Base-by-base conservation (phyloP, 257 asterid genomes). In the Fraxinus pennsylvanica region DNA sequence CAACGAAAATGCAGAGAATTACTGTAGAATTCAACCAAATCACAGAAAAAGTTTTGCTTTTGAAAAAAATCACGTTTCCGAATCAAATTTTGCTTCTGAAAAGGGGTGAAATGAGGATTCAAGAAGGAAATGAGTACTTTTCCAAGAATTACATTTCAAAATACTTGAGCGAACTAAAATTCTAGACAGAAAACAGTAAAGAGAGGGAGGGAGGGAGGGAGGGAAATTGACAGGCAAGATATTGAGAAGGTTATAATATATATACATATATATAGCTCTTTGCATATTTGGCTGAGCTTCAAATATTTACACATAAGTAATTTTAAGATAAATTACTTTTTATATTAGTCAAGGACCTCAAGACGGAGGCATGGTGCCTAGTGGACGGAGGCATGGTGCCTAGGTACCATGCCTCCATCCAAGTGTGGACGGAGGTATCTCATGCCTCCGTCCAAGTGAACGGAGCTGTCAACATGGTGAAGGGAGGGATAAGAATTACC, bases 101-200 rank as follows among this genome's bases (percentile, higher is more conserved):
- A 39, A 78, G 74, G 45, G 76, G 38, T 74, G 52, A 67, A 81
- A 29, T 50, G 80, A 75, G 71, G 79, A 74, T 76, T 77, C 74
- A 50, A 66, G 80, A 81, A 57, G 69, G 65, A 73, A 72, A 30
- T 0, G 22, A 21, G 57, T 71, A 74, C 77, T 61, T 70, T 78
- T 77, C 73, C 68, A 47, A 9, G 32, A 47, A 68, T 73, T 39
- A 68, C 65, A 67, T 78, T 65, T 12, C 82, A 76, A 63, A 74
- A 77, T 25, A 80, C 66, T 73, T 38, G 29, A 21, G 33, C 33
- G 10, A 22, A 25, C 69, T 35, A 63, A 27, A 25, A 63, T 25
- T 63, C 33, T 27, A 63, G 69, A 63, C 7, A 27, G 5, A 75
- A 27, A 76, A 73, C 30, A 9, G 27, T 41, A 12, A 72, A 76